Conservation (phyloP, 192 early-diverging fungal genomes). For the Ambispora gerdemannii region DNA sequence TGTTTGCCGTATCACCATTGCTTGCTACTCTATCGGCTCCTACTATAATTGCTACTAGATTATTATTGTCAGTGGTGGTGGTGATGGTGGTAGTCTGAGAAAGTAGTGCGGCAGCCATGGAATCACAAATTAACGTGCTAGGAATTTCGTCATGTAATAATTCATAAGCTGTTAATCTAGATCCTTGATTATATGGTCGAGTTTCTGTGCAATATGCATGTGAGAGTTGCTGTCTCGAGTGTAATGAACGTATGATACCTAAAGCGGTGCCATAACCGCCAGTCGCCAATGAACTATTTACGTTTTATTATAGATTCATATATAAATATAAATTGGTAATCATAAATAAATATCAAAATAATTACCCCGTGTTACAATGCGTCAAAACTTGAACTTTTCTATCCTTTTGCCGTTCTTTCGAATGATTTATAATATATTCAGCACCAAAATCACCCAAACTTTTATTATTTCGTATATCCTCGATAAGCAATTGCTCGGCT, state of each 20-base stretch:
- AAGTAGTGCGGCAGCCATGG: constrained; percentile 85
- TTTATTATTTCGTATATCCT: constrained; percentile 85
- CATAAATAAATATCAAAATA: not conserved
- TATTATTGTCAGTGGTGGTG: no score
- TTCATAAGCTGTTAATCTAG: constrained; percentile 92
- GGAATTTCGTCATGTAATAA: constrained; percentile 91
- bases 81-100: no score
- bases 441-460: constrained; percentile 81
- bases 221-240: constrained; percentile 50
- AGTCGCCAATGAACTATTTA: constrained; percentile 64
- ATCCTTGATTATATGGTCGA: constrained; percentile 97
- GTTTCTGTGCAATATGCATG: constrained; percentile 96
- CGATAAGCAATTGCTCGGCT: constrained; percentile 80
- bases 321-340: no score
- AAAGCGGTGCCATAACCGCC: constrained; percentile 90
- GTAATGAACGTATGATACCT: constrained; percentile 84
- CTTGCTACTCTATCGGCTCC: constrained; percentile 95
- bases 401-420: constrained; percentile 34
- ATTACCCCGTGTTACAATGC: constrained; percentile 96
- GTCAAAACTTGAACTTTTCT: constrained; percentile 67
- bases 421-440: constrained; percentile 61
- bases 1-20: constrained; percentile 98
- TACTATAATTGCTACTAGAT: constrained; percentile 84
- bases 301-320: no score
- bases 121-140: constrained; percentile 85